Evolutionary conservation across 768 basidiomycete species (phyloP).

Genomic region (Glaciozyma antarctica): DNA sequence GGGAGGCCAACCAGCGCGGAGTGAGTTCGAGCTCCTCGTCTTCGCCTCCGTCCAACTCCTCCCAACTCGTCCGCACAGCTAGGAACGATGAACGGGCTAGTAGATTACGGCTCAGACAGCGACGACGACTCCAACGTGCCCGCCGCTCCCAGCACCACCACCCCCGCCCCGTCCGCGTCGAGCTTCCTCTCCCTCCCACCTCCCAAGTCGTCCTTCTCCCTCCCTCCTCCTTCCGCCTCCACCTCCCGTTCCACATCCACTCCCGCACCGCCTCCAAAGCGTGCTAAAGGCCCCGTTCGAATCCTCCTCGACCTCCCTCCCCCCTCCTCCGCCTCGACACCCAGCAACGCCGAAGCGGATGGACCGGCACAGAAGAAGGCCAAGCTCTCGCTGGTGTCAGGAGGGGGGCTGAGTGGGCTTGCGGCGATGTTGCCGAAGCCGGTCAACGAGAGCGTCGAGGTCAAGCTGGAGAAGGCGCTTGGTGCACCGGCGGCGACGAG

Average conservation of each 20-base stretch:
- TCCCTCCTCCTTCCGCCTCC: neutral
- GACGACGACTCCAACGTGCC: neutral
- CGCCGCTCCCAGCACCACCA: no score
- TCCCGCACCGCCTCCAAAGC: slow-evolving; percentile 5
- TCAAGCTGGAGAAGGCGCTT: slow-evolving; percentile 5
- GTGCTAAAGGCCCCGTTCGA: slow-evolving; percentile 22
- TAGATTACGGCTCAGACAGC: neutral
- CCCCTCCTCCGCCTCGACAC: neutral
- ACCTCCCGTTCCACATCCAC: no score
- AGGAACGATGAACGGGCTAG: neutral
- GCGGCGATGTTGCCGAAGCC: slow-evolving; percentile 30
- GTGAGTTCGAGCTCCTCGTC: no score
- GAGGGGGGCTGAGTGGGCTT: slow-evolving; percentile 15
- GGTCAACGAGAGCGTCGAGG: slow-evolving; percentile 16
- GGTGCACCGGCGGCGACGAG: neutral
- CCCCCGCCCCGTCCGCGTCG: no score
- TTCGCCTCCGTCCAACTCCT: no score
- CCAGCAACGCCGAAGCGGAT: neutral
- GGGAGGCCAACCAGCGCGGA: no score
- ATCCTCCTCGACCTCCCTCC: slow-evolving; percentile 27
- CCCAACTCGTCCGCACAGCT: no score
- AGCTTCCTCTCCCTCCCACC: slow-evolving; percentile 16
- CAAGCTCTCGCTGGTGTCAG: slow-evolving; percentile 10
- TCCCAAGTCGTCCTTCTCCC: slow-evolving; percentile 4
- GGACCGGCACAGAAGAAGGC: slow-evolving; percentile 18